phyloP scores from a whole-genome alignment of 768 basidiomycete species.

The Phlebiopsis flavidoalba region DNA sequence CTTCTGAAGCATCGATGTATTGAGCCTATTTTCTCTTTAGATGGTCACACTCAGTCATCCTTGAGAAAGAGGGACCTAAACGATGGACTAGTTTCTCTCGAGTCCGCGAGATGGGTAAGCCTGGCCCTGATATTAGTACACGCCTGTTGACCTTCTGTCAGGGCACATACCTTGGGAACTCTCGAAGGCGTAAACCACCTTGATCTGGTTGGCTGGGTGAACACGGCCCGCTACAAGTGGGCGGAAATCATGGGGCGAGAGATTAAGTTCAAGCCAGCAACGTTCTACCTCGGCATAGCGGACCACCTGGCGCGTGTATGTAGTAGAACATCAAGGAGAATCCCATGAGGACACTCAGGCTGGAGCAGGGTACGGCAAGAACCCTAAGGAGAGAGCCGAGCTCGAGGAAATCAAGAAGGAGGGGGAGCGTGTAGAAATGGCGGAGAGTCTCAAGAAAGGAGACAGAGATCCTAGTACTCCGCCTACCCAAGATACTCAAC shows the following conservation, averaged over 20 bases:
- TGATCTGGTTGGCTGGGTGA: constrained; percentile 92
- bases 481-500: neutral
- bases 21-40: constrained; percentile 11
- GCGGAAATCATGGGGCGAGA: constrained; percentile 84
- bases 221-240: constrained; percentile 83
- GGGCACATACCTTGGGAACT: constrained; percentile 93
- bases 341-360: neutral
- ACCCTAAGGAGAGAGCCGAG: constrained; percentile 12
- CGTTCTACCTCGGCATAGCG: constrained; percentile 83
- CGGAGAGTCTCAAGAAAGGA: constrained; percentile 21
- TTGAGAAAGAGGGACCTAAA: constrained; percentile 89
- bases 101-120: constrained; percentile 81
- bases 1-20: neutral
- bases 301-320: constrained; percentile 70
- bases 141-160: constrained; percentile 21
- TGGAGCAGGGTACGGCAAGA: neutral
- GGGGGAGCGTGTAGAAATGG: constrained; percentile 24
- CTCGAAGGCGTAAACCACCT: constrained; percentile 87
- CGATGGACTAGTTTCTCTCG: constrained; percentile 88
- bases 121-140: neutral
- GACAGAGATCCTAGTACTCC: neutral
- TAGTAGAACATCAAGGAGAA: constrained; percentile 55
- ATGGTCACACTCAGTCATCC: constrained; percentile 76
- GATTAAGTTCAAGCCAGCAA: constrained; percentile 87
- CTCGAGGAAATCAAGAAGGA: constrained; percentile 18